These are phyloP conservation scores for Selaginella tamariscina DNA, from an alignment of 75 land plant species.

Conservation along the genomic window DNA sequence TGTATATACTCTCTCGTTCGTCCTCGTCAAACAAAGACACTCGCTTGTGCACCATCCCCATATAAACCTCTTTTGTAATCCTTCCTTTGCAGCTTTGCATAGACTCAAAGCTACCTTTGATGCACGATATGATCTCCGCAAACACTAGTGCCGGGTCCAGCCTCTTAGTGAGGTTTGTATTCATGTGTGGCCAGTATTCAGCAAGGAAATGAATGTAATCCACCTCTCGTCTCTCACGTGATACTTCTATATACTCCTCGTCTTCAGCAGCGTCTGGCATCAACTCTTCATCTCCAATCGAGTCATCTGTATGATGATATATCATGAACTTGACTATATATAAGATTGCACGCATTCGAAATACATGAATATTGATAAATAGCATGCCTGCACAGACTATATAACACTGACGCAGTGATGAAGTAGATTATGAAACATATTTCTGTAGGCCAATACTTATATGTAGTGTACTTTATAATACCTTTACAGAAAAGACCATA, in stretches of 20 bases:
- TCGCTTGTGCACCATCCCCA: conserved; percentile 22
- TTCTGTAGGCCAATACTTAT: too few species aligned
- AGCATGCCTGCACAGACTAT: too few species aligned
- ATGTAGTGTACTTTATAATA: too few species aligned
- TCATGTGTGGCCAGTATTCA: conserved; percentile 54
- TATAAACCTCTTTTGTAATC: conserved; percentile 28
- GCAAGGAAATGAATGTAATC: conserved; percentile 33
- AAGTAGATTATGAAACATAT: too few species aligned
- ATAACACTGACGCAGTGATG: too few species aligned
- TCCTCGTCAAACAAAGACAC: background rate
- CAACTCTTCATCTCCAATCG: too few species aligned
- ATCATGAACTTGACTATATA: background rate
- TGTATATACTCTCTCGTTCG: conserved; percentile 43
- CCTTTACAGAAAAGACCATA: too few species aligned
- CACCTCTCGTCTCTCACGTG: conserved; percentile 32
- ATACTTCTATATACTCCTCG: conserved; percentile 19
- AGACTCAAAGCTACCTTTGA: conserved; percentile 41
- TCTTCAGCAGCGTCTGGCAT: too few species aligned
- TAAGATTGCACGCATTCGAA: background rate
- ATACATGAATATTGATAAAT: too few species aligned
- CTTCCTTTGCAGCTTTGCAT: conserved; percentile 12
- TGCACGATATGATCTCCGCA: conserved; percentile 46
- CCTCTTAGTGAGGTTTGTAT: conserved; percentile 27
- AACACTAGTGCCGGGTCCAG: conserved; percentile 45
- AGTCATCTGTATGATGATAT: background rate